These are phyloP conservation scores for Fusarium nygamai DNA, from an alignment of 2,329 filamentous ascomycete species.

Conservation along the genomic window DNA sequence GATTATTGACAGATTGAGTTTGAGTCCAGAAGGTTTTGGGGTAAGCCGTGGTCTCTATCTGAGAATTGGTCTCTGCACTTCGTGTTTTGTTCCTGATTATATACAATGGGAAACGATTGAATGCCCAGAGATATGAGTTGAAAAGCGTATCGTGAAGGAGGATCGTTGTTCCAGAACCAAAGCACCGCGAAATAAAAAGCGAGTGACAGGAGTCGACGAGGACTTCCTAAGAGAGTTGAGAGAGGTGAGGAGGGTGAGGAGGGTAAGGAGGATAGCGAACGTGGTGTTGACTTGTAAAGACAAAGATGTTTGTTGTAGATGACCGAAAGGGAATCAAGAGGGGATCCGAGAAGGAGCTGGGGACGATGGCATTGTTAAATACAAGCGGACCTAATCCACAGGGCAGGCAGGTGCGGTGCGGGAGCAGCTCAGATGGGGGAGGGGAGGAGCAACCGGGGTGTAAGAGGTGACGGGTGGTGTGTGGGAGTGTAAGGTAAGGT, in stretches of 20 bases:
- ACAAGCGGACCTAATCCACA: conserved; percentile 30
- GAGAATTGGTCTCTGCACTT: conserved; percentile 29
- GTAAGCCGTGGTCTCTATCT: conserved; percentile 26
- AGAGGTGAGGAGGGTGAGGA: conserved; percentile 48
- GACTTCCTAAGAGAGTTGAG: conserved; percentile 67
- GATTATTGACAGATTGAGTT: conserved; percentile 16
- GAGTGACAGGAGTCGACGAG: conserved; percentile 81
- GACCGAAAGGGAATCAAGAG: conserved; percentile 43
- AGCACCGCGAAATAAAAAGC: conserved; percentile 70
- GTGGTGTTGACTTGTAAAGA: conserved; percentile 48
- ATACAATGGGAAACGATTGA: conserved; percentile 32
- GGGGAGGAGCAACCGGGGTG: conserved; percentile 28
- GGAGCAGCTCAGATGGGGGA: conserved; percentile 29
- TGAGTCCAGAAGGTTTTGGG: conserved; percentile 22
- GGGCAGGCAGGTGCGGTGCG: conserved; percentile 11
- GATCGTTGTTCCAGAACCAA: conserved; percentile 43
- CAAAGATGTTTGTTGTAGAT: conserved; percentile 41
- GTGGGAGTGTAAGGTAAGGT: conserved; percentile 32
- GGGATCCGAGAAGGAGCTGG: conserved; percentile 41
- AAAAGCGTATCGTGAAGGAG: conserved; percentile 37
- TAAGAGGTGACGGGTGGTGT: conserved; percentile 22
- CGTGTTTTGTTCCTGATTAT: conserved; percentile 31
- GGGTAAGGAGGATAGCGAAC: conserved; percentile 58
- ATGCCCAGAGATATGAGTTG: conserved; percentile 49
- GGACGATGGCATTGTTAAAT: conserved; percentile 46